Evolutionary conservation across 306 rosid genomes (phyloP).

Genomic region (Cicer cuneatum): DNA sequence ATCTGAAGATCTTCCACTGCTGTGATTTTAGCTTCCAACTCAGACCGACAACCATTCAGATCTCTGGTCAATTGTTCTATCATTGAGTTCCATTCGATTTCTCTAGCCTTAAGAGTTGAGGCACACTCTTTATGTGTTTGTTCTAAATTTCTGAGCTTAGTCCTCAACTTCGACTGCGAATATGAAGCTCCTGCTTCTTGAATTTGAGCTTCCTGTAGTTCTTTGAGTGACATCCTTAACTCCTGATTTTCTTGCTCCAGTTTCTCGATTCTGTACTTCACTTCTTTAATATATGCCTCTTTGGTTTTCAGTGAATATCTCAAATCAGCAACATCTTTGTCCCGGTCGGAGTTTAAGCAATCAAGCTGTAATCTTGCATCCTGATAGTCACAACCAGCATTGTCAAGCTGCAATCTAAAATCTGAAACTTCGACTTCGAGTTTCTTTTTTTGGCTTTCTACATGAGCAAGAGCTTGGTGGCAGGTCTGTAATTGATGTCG

Average conservation of each 20-base stretch:
- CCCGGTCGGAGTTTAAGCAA: conserved; percentile 53
- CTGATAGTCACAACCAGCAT: conserved; percentile 49
- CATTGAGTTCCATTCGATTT: conserved; percentile 63
- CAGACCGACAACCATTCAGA: conserved; percentile 50
- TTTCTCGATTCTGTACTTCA: conserved; percentile 57
- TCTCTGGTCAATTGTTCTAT: conserved; percentile 50
- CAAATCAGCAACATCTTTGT: conserved; percentile 65
- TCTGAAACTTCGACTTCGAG: conserved; percentile 73
- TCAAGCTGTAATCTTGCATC: conserved; percentile 56
- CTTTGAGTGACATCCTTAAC: conserved; percentile 57
- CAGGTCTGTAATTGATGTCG: conserved; percentile 56
- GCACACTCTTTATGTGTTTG: conserved; percentile 60
- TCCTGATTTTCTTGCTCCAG: conserved; percentile 77
- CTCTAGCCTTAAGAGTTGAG: conserved; percentile 61
- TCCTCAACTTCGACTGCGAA: conserved; percentile 68
- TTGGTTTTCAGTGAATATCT: conserved; percentile 63
- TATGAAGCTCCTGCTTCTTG: conserved; percentile 69
- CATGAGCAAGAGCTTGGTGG: conserved; percentile 75
- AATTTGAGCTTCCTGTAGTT: conserved; percentile 80
- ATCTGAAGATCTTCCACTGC: conserved; percentile 51
- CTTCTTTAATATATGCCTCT: conserved; percentile 65
- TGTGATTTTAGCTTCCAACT: conserved; percentile 56
- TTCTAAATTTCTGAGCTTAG: conserved; percentile 66
- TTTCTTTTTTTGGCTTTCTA: conserved; percentile 70
- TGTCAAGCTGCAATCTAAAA: conserved; percentile 49